Base-by-base conservation (phyloP, 345 rosid species). In the Cardamine occulta region DNA sequence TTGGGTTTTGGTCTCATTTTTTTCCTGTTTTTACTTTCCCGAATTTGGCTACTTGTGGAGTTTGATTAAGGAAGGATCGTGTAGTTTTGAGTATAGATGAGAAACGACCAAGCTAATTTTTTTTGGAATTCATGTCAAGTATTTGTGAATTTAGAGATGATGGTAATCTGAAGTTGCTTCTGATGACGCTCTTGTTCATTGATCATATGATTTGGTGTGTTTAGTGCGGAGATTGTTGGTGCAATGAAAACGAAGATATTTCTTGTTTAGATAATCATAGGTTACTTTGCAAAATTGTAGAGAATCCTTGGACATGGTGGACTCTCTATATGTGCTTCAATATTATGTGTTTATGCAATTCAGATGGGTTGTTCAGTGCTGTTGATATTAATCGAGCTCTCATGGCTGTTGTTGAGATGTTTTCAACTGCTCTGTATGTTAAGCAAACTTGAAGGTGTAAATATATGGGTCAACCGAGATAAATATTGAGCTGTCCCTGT, bases 31-130 rank as follows among this genome's bases (percentile, higher is more conserved):
- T 19, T 29, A 21, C 55, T 59, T 11, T 13, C 3, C 26, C 7
- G 29, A 61, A 39, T 49, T 29, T 34, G 47, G 42, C 6, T 26
- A 6, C 32, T 40, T 52, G 23, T n/a, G 63, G 53, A 26, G 10
- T 26, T 51, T 63, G 42, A 39, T 63, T 15, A 54, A 11, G 77
- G 32, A 73, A 42, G 35, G 35, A 63, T 42, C 63, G 4, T 44
- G 14, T 56, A 56, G 56, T 65, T 64, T 44, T 44, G 47, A 52
- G 71, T 23, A 10, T 55, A 65, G 58, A 5, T 32, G 58, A 74
- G 10, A 35, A 63, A 31, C 65, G 1, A 39, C 29, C 2, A 40
- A 26, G 11, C 42, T 1, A 64, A 10, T 53, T 44, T 23, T 17
- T 12, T 40, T 40, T 14, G 44, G 57, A 39, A 54, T 6, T 29